phyloP scores from a whole-genome alignment of 139 green algal species.

The Chlamydomonas sp. region DNA sequence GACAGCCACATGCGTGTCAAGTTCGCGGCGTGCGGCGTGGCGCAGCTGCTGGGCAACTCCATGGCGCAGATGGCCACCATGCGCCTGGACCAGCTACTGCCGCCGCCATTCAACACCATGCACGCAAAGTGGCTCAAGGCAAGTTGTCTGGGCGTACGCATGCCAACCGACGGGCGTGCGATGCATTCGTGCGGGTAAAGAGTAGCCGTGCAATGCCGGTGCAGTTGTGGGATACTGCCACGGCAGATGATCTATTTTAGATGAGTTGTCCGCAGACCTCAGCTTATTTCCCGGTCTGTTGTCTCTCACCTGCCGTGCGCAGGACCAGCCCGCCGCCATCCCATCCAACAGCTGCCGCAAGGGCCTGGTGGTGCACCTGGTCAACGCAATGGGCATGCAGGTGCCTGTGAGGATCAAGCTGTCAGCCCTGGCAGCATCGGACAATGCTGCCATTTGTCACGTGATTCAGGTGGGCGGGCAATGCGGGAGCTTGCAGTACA shows the following conservation, averaged over 20 bases:
- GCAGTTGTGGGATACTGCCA: neutral
- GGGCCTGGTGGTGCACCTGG: constrained; percentile 49
- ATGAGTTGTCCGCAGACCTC: neutral
- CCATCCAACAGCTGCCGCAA: constrained; percentile 41
- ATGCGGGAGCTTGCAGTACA: no score
- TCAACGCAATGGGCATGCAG: constrained; percentile 22
- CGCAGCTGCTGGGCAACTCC: constrained; percentile 33
- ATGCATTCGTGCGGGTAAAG: neutral
- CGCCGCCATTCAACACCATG: constrained; percentile 49
- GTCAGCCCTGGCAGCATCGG: neutral
- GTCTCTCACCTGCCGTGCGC: neutral
- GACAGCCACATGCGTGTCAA: constrained; percentile 24
- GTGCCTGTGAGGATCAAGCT: constrained; percentile 36
- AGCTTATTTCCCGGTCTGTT: neutral
- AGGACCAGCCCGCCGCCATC: constrained; percentile 7
- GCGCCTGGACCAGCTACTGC: constrained; percentile 46
- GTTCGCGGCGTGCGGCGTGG: constrained; percentile 35
- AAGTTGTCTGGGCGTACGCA: neutral
- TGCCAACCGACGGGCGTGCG: neutral
- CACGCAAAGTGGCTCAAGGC: constrained; percentile 57
- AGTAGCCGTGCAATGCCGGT: neutral
- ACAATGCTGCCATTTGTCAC: neutral
- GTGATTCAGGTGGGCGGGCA: neutral
- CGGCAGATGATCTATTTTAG: neutral
- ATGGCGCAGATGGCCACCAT: constrained; percentile 27